These are phyloP conservation scores for Alternaria viburni DNA, from an alignment of 2,329 filamentous ascomycete species.

Conservation along the genomic window DNA sequence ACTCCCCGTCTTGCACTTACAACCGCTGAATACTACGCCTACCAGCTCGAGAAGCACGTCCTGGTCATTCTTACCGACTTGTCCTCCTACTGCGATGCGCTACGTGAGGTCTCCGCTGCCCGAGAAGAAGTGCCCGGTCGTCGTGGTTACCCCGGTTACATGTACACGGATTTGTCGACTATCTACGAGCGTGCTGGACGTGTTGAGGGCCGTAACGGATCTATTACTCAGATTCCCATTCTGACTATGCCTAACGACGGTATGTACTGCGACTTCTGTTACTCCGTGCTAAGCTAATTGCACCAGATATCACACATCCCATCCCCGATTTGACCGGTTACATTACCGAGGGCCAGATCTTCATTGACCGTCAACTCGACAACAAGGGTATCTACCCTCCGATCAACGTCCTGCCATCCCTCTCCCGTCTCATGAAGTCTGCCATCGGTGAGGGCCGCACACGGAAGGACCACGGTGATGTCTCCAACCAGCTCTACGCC, in stretches of 20 bases:
- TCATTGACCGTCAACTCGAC: conserved; percentile 88
- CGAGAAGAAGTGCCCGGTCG: conserved; percentile 98
- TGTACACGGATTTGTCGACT: conserved; percentile 99
- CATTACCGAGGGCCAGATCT: conserved; percentile 99
- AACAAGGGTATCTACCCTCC: conserved; percentile 99
- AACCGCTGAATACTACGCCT: conserved; percentile 99
- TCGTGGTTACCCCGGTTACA: conserved; percentile 99
- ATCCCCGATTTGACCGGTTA: conserved; percentile 99
- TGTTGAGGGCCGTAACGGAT: conserved; percentile 95
- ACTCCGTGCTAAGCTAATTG: conserved; percentile 16
- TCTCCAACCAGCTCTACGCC: conserved; percentile 98
- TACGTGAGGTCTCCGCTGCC: conserved; percentile 97
- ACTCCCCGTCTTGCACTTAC: conserved; percentile 97
- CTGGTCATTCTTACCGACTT: conserved; percentile 98
- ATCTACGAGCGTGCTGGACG: conserved; percentile 99
- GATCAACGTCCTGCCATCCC: conserved; percentile 96
- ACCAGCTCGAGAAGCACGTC: conserved; percentile 99
- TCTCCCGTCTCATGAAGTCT: conserved; percentile 99
- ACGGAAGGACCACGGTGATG: conserved; percentile 94
- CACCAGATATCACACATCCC: conserved; percentile 90
- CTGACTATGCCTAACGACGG: conserved; percentile 99
- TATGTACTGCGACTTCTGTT: conserved; percentile 40
- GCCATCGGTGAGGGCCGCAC: conserved; percentile 98
- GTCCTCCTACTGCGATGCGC: conserved; percentile 96
- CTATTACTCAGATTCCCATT: conserved; percentile 98